Evolutionary conservation across 352 stramenopile genomes (phyloP).

Genomic region (Pythium scleroteichum): DNA sequence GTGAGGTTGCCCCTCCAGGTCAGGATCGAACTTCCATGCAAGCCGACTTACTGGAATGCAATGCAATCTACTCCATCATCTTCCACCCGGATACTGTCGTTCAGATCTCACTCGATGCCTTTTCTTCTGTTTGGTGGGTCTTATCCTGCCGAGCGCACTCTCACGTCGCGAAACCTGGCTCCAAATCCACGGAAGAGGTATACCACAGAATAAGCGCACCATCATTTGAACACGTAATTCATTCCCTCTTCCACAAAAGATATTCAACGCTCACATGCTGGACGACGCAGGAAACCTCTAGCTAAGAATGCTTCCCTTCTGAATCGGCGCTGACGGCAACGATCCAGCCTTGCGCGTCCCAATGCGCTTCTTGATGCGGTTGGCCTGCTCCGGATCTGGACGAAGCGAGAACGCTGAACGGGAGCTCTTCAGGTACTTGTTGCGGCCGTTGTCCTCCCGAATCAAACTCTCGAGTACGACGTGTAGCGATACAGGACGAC

Average conservation of each 20-base stretch:
- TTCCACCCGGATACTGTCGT: too few species aligned
- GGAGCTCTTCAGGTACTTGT: slow-evolving; percentile 86
- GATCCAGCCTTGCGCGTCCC: slow-evolving; percentile 62
- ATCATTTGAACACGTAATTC: background rate
- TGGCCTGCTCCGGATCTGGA: slow-evolving; percentile 72
- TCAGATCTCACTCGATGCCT: too few species aligned
- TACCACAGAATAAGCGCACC: too few species aligned
- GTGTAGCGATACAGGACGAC: slow-evolving; percentile 66
- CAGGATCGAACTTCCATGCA: too few species aligned
- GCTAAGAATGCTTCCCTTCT: slow-evolving; percentile 64
- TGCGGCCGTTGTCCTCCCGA: slow-evolving; percentile 72
- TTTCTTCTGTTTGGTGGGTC: too few species aligned
- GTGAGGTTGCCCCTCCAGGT: too few species aligned
- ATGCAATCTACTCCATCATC: too few species aligned
- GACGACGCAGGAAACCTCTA: slow-evolving; percentile 5
- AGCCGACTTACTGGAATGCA: too few species aligned
- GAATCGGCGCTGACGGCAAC: slow-evolving; percentile 59
- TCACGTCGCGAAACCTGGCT: too few species aligned
- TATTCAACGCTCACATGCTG: background rate
- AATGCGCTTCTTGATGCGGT: slow-evolving; percentile 79
- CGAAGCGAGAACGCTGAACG: slow-evolving; percentile 70
- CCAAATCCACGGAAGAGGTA: too few species aligned
- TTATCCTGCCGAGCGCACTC: too few species aligned
- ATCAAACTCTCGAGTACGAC: slow-evolving; percentile 82
- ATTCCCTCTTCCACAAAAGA: background rate